Base-by-base conservation (phyloP, 805 yeast genomes). In the Metschnikowia lachancei region DNA sequence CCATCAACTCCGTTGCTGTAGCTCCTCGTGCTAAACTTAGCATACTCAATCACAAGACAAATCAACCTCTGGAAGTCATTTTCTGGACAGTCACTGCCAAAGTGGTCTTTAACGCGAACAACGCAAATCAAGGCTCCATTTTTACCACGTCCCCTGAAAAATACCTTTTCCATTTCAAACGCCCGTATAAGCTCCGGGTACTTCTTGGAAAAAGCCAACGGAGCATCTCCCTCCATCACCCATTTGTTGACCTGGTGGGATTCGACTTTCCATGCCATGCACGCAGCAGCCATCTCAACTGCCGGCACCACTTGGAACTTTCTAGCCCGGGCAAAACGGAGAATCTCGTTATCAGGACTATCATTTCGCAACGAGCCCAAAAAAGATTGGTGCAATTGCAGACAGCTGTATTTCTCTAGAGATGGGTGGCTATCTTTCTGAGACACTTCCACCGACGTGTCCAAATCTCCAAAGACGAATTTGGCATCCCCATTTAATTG, bases 21-120 rank as follows among this genome's bases (percentile, higher is more conserved):
- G 38, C 45, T 45, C 34, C 36, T 46, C 42, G 48, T 41, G 18
- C 46, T 38, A 29, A 55, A 32, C 54, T 96, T 77, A n/a, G 88
- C 78, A 60, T 49, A 47, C 48, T 59, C 55, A 18, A 56, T 56
- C 29, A 52, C 38, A 14, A 52, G 50, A 36, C 57, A 52, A 39
- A 54, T 56, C 40, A 54, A 50, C 10, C 39, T 43, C 51, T 54
- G 58, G 22, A 56, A 54, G 42, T 56, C 58, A 30, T 50, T 46
- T 18, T 59, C 62, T 7, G 61, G 62, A 43, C 62, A 58, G 49
- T 59, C 60, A 28, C 52, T 46, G 20, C 61, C 56, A 30, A 58
- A 54, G 39, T 59, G 63, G 35, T 58, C 43, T 38, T 56, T 52
- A 29, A 59, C 62, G 2, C 46, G 53, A n/a, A 59, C 49, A 24